Conservation (phyloP, 2,329 filamentous ascomycete genomes). For the Scytalidium sp. region DNA sequence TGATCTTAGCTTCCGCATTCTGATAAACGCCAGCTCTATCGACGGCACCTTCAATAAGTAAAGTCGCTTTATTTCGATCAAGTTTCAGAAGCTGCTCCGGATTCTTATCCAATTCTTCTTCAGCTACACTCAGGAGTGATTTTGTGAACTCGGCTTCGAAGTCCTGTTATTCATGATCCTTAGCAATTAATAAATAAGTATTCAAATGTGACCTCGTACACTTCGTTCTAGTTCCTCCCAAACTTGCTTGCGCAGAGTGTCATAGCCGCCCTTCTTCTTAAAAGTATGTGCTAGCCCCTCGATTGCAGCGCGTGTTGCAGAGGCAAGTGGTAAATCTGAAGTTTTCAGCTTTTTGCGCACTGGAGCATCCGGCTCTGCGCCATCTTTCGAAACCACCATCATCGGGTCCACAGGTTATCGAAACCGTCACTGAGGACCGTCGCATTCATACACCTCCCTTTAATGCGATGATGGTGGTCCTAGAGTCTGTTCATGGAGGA, state of each 20-base stretch:
- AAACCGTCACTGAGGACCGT: not conserved
- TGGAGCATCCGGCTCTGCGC: slow-evolving; percentile 6
- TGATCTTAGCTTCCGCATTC: slow-evolving; percentile 64
- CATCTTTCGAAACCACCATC: slow-evolving; percentile 19
- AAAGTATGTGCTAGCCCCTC: slow-evolving; percentile 75
- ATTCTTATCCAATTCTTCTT: slow-evolving; percentile 73
- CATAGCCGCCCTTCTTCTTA: slow-evolving; percentile 84
- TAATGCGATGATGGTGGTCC: not conserved
- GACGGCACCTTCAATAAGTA: slow-evolving; percentile 74
- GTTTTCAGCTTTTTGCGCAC: slow-evolving; percentile 59
- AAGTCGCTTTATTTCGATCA: slow-evolving; percentile 69
- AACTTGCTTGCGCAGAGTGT: slow-evolving; percentile 71
- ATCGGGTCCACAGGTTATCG: not conserved
- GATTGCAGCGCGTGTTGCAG: slow-evolving; percentile 69
- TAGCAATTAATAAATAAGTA: slow-evolving; percentile 6
- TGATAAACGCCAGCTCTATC: slow-evolving; percentile 76
- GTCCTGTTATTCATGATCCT: slow-evolving; percentile 44
- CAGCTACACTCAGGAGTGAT: slow-evolving; percentile 66
- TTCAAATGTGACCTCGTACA: slow-evolving; percentile 38
- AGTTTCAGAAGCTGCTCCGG: slow-evolving; percentile 68
- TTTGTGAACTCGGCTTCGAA: slow-evolving; percentile 66
- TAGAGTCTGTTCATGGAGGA: not conserved
- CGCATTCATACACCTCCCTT: not conserved
- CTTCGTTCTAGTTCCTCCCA: slow-evolving; percentile 72
- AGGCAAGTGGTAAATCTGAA: slow-evolving; percentile 71